Evolutionary conservation across 2,329 filamentous ascomycete genomes (phyloP).

Genomic region (Alternaria triticina): DNA sequence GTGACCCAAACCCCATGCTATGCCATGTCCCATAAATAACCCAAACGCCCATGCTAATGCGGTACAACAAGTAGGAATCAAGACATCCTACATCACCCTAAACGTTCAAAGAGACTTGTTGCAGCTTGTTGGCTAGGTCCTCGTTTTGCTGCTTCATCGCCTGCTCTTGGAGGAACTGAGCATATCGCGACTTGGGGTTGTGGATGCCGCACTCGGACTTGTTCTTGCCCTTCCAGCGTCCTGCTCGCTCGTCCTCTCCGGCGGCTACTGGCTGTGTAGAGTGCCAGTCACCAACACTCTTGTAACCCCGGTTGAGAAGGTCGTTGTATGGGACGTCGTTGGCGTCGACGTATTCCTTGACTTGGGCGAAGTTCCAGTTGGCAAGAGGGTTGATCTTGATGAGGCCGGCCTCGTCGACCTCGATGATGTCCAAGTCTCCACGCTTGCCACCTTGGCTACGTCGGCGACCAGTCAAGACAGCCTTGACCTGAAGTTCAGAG

Average conservation of each 20-base stretch:
- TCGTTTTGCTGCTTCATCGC: conserved; percentile 64
- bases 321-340: conserved; percentile 93
- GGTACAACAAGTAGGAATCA: conserved; percentile 8
- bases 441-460: conserved; percentile 93
- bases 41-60: conserved; percentile 48
- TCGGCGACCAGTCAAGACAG: conserved; percentile 89
- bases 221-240: conserved; percentile 92
- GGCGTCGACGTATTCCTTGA: conserved; percentile 83
- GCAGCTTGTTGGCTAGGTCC: conserved; percentile 37
- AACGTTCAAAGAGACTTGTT: conserved; percentile 37
- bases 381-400: conserved; percentile 98
- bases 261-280: conserved; percentile 88
- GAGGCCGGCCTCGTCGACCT: conserved; percentile 87
- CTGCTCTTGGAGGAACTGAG: conserved; percentile 78
- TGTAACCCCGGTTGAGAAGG: conserved; percentile 92
- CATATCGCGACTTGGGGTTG: conserved; percentile 95
- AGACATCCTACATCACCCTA: conserved; percentile 10
- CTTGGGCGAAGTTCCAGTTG: conserved; percentile 90
- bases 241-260: conserved; percentile 93
- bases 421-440: conserved; percentile 87
- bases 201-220: conserved; percentile 99
- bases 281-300: conserved; percentile 98
- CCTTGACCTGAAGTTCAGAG: conserved; percentile 82
- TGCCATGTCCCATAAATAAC: conserved; percentile 18
- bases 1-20: conserved; percentile 12